Evolutionary conservation across 2,329 filamentous ascomycete genomes (phyloP).

Genomic region (Rugonectria rugulosa): DNA sequence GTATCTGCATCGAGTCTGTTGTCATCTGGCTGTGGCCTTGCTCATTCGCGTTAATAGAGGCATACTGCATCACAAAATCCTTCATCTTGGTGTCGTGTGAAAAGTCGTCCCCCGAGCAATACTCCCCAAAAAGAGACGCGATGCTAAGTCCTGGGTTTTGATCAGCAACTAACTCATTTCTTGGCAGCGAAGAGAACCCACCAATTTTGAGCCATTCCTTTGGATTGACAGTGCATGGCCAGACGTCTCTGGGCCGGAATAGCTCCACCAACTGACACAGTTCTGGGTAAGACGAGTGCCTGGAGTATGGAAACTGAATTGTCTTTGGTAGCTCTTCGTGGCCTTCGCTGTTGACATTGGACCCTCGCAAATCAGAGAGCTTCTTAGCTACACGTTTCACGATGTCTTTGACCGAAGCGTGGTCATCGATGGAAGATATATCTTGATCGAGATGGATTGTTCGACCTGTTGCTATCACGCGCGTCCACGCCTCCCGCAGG

Average conservation of each 20-base stretch:
- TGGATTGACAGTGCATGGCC: constrained; percentile 79
- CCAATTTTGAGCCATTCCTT: constrained; percentile 66
- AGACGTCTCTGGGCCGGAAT: constrained; percentile 78
- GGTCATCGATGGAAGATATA: constrained; percentile 23
- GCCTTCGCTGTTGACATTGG: background rate
- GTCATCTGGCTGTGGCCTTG: constrained; percentile 27
- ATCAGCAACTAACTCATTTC: background rate
- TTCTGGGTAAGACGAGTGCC: constrained; percentile 87
- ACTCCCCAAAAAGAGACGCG: constrained; percentile 71
- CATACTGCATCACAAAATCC: constrained; percentile 9
- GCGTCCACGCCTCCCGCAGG: constrained; percentile 25
- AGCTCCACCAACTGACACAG: constrained; percentile 72
- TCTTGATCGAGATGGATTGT: constrained; percentile 38
- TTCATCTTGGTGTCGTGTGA: constrained; percentile 71
- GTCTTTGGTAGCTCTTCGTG: constrained; percentile 45
- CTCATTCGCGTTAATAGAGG: background rate
- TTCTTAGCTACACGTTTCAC: constrained; percentile 24
- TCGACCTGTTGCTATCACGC: constrained; percentile 32
- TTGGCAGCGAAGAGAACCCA: constrained; percentile 18
- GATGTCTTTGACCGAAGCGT: constrained; percentile 22
- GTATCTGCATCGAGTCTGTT: constrained; percentile 7
- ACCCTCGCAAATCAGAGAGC: constrained; percentile 4
- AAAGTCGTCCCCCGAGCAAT: constrained; percentile 69
- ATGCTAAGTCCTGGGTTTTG: constrained; percentile 62
- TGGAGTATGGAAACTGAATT: constrained; percentile 81